phyloP scores from a whole-genome alignment of 192 early-diverging fungal species.

The Chytriomyces sp. region DNA sequence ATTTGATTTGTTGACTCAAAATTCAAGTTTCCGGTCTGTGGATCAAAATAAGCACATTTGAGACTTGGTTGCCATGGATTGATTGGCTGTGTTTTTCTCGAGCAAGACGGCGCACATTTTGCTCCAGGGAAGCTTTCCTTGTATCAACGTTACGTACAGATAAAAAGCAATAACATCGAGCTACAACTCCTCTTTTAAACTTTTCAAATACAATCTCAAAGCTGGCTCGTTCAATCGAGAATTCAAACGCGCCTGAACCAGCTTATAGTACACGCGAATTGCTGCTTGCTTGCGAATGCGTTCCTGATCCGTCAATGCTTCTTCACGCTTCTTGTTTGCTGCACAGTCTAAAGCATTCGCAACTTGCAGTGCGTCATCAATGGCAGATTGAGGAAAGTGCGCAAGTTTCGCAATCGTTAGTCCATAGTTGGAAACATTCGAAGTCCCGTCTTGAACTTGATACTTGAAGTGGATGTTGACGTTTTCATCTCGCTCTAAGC shows the following conservation, averaged over 20 bases:
- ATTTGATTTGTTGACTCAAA: no score
- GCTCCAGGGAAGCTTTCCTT: no score
- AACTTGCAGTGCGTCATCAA: slow-evolving; percentile 12
- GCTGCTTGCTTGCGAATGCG: not conserved
- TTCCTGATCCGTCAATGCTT: not conserved
- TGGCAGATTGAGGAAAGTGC: not conserved
- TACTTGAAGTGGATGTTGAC: slow-evolving; percentile 30
- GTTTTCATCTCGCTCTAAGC: not conserved
- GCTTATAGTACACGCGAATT: slow-evolving; percentile 1
- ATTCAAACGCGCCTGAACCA: slow-evolving; percentile 17
- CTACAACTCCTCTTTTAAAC: slow-evolving; percentile 41
- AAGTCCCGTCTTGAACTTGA: slow-evolving; percentile 23
- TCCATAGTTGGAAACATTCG: slow-evolving; percentile 21
- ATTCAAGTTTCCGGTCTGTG: no score
- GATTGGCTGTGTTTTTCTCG: no score
- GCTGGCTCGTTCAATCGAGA: slow-evolving; percentile 31
- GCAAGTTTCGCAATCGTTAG: slow-evolving; percentile 26
- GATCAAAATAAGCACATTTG: no score
- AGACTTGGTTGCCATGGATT: no score
- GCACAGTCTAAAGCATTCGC: not conserved
- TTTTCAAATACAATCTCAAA: slow-evolving; percentile 42
- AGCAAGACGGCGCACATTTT: no score
- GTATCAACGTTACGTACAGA: no score
- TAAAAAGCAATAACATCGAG: no score
- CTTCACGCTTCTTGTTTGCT: not conserved